Conservation (phyloP, 1,139 yeast genomes). For the Kodamaea alishanica region DNA sequence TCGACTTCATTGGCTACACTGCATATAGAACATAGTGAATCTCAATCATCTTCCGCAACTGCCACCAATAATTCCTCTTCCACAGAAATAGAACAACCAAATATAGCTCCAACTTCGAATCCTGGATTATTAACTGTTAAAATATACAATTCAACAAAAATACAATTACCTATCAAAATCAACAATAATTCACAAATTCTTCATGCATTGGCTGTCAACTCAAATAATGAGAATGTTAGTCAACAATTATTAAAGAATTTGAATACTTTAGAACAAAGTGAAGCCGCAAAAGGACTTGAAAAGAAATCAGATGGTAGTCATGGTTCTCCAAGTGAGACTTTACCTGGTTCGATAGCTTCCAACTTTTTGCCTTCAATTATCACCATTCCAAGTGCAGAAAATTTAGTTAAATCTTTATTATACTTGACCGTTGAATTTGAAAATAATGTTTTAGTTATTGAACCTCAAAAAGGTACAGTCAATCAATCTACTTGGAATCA, state of each 20-base stretch:
- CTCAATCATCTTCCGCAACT: constrained; percentile 1
- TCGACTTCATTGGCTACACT: constrained; percentile 11
- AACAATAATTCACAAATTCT: constrained; percentile 51
- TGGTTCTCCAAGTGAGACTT: constrained; percentile 15
- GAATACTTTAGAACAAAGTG: constrained; percentile 21
- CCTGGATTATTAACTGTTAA: constrained; percentile 75
- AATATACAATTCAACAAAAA: constrained; percentile 57
- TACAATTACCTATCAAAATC: constrained; percentile 60
- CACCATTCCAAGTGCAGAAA: constrained; percentile 51
- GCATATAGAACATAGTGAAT: constrained; percentile 7
- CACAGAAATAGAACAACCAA: constrained; percentile 8
- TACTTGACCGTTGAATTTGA: constrained; percentile 76
- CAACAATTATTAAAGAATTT: constrained; percentile 34
- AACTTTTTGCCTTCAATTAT: constrained; percentile 63
- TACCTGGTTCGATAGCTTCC: constrained; percentile 36
- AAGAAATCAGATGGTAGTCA: constrained; percentile 1
- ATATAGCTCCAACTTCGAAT: constrained; percentile 17
- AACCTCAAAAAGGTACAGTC: constrained; percentile 69
- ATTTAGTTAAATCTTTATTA: constrained; percentile 52
- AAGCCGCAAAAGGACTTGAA: not conserved
- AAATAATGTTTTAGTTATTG: constrained; percentile 78
- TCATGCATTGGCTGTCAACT: constrained; percentile 48
- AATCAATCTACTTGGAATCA: constrained; percentile 66
- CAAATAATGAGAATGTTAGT: constrained; percentile 39
- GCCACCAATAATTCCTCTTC: constrained; percentile 6